Evolutionary conservation across 176 grass and related monocot species (phyloP), one percentile per base, ranked within the genome.

Genomic region (Puya raimondii): DNA sequence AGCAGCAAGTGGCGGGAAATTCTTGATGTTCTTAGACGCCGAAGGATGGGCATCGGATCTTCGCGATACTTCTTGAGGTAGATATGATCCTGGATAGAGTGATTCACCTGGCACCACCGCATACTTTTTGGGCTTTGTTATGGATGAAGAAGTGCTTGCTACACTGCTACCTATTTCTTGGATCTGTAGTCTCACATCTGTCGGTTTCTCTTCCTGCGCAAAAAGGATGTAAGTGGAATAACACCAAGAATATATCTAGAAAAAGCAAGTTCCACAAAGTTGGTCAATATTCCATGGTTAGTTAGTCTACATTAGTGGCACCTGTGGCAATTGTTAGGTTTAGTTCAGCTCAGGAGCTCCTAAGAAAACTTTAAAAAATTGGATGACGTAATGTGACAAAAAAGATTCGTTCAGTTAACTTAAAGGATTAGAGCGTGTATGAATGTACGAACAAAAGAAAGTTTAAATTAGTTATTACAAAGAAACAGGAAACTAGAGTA

Each of bases 61-160:
- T 27, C 12, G 18, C 66, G 61, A 23, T 70, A 70, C 68, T 53
- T 68, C 68, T 27, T 76, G 70, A 68, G 25, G 18, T 14, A 49
- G 48, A 63, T 57, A 57, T 8, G 67, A 67, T 8, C 17, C 16
- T 25, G 61, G 48, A 1, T 47, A 70, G 4, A 47, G 15, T 13
- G 9, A 51, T 69, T 76, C 76, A 50, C 49, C 27, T 1, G 70
- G 81, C 20, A 11, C 69, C 12, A 20, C 53, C 8, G 12, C 53
- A 57, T 13, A 57, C 53, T 15, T 17, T 57, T 57, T 57, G 13
- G 7, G 14, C 14, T 57, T 57, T n/a, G 53, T 5, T 3, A 13
- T 17, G 53, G 53, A 57, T 5, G 53, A 57, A 57, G 53, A 16
- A 17, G 15, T 57, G 14, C 15, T 57, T 16, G 53, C 8, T 17